Percentiles rank a stretch among this genome's conserved stretches.
phyloP scores from a whole-genome alignment of 2,329 filamentous ascomycete genomes.

The Penicillium sp. region DNA sequence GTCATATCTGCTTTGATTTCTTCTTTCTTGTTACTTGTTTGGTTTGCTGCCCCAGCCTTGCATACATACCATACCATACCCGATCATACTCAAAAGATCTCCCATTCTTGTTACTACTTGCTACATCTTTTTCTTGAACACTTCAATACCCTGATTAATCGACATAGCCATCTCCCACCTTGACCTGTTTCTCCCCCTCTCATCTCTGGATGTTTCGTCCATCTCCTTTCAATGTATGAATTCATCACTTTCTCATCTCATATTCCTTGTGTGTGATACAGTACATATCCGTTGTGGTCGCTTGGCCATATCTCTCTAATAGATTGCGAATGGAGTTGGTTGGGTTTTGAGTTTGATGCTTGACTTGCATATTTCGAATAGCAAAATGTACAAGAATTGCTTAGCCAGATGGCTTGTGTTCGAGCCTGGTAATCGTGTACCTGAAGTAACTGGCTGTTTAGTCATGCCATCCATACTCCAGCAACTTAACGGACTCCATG shows the following conservation, averaged over 20 bases:
- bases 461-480: too few species aligned
- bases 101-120: background rate
- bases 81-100: background rate
- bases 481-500: too few species aligned
- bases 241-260: slow-evolving; percentile 5
- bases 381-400: too few species aligned
- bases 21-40: slow-evolving; percentile 5
- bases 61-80: slow-evolving; percentile 1
- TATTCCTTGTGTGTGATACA: background rate
- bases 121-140: background rate
- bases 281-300: background rate
- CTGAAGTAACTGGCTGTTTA: too few species aligned
- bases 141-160: background rate
- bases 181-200: slow-evolving; percentile 6
- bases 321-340: slow-evolving; percentile 2
- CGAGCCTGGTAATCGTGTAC: too few species aligned
- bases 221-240: slow-evolving; percentile 11
- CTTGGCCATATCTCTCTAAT: background rate
- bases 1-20: background rate
- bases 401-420: too few species aligned
- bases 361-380: too few species aligned
- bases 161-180: background rate
- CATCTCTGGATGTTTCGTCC: background rate
- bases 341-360: background rate
- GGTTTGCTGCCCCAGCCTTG: background rate